Evolutionary conservation across 306 rosid species (phyloP).

Genomic region (Dalbergia cultrata): DNA sequence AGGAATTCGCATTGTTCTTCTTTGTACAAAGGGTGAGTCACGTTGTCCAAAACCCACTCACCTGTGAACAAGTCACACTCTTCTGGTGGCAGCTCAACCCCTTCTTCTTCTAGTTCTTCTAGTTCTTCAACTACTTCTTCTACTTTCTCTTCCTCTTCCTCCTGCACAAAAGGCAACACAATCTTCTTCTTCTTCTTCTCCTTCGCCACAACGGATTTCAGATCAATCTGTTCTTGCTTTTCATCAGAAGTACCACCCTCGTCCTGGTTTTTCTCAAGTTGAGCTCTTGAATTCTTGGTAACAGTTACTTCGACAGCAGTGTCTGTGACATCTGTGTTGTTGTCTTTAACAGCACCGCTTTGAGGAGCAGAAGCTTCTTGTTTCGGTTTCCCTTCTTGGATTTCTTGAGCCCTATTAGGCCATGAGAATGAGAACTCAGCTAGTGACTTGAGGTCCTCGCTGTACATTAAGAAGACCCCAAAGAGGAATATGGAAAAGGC

Average conservation of each 20-base stretch:
- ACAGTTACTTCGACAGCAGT: not conserved
- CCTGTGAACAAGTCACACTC: conserved; percentile 91
- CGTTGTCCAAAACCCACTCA: conserved; percentile 83
- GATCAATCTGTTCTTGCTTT: conserved; percentile 51
- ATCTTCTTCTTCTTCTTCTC: conserved; percentile 43
- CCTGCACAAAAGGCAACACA: conserved; percentile 5
- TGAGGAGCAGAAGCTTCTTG: conserved; percentile 24
- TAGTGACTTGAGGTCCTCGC: conserved; percentile 77
- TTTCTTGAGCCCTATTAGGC: conserved; percentile 62
- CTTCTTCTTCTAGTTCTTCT: conserved; percentile 58
- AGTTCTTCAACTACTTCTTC: not conserved
- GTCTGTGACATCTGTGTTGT: not conserved
- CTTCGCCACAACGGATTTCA: conserved; percentile 37
- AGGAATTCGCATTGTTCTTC: conserved; percentile 91
- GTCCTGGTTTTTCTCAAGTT: conserved; percentile 43
- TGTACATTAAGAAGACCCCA: conserved; percentile 87
- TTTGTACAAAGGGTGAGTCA: conserved; percentile 80
- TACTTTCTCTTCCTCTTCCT: conserved; percentile 30
- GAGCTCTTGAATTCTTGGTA: conserved; percentile 46
- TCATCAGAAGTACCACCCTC: conserved; percentile 50
- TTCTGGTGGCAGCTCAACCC: conserved; percentile 75
- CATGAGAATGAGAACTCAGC: conserved; percentile 74
- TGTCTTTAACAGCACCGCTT: not conserved
- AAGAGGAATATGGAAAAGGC: conserved; percentile 71
- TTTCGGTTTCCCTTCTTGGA: conserved; percentile 47